These are phyloP conservation scores for Syncephalastrum contaminatum DNA, from an alignment of 371 early-diverging fungal genomes.

Conservation along the genomic window DNA sequence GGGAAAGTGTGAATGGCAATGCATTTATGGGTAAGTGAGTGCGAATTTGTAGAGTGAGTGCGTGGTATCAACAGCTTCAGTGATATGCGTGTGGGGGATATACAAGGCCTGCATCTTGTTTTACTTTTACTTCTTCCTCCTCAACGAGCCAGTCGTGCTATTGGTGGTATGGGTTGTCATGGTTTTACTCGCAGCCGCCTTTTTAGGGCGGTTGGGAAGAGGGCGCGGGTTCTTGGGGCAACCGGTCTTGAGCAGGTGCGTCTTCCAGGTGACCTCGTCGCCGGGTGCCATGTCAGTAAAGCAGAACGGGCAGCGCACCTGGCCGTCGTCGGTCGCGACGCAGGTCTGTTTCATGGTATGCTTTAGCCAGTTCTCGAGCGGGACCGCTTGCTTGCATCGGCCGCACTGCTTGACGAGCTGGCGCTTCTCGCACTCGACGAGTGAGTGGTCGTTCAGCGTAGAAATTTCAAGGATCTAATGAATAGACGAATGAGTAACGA, in stretches of 20 bases:
- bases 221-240: slow-evolving; percentile 48
- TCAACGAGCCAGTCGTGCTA: too few relatives aligned
- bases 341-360: slow-evolving; percentile 54
- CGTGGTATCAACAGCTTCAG: too few relatives aligned
- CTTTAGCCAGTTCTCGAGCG: slow-evolving; percentile 58
- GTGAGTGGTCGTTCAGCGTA: slow-evolving; percentile 61
- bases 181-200: slow-evolving; percentile 3
- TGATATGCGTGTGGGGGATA: too few relatives aligned
- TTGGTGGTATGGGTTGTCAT: neutral
- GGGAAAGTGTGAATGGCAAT: too few relatives aligned
- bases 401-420: slow-evolving; percentile 65
- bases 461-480: slow-evolving; percentile 74
- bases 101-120: too few relatives aligned
- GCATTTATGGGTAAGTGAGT: too few relatives aligned
- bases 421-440: slow-evolving; percentile 63
- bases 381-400: slow-evolving; percentile 62
- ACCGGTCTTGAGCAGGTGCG: slow-evolving; percentile 59
- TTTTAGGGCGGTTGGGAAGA: slow-evolving; percentile 13
- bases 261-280: slow-evolving; percentile 66
- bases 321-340: slow-evolving; percentile 14
- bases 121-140: too few relatives aligned
- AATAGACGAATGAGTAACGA: slow-evolving; percentile 3
- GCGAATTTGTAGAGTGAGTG: too few relatives aligned
- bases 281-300: slow-evolving; percentile 50
- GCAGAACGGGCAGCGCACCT: slow-evolving; percentile 69